Base-by-base conservation (phyloP, 2,329 filamentous ascomycete genomes). In the Ascomycota sp. region DNA sequence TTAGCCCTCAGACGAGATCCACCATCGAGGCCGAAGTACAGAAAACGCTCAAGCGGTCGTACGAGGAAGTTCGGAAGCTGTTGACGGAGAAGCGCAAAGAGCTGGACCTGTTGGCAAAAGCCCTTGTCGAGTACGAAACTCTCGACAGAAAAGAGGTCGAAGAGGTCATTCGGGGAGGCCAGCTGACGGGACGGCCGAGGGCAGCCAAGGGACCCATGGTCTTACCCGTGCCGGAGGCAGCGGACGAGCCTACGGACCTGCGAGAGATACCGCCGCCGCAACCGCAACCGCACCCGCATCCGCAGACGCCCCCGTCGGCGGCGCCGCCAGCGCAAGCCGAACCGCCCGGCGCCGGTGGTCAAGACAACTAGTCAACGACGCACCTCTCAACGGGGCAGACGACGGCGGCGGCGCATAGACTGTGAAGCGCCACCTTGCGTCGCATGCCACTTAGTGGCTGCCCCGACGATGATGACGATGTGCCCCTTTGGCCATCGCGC, bases 71-170 rank as follows among this genome's bases (percentile, higher is more conserved):
- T 25, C 56, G 61, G 27, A 65, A 67, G 28, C 62, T 95, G 4
- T 56, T 98, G 28, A 69, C 65, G 2, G 66, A 70, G 23, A 81
- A 78, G 49, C 71, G 83, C 32, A 75, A 77, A 34, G 86, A 93
- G 51, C 65, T 98, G 7, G 86, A 98, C 43, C 61, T 81, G 8
- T 60, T 98, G 8, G 86, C 89, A 20, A 74, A 85, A 45, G 89
- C 85, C 5, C 64, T 98, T 8, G 72, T 98, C 22, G 75, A 94
- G 52, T 95, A 94, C 51, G 89, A 98, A 60, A 94, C 83, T 0
- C 57, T 98, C 30, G 77, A 78, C 50, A 79, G 76, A 51, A 73
- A 77, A 3, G 89, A 98, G 52, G 91, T 95, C 37, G 73, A 85
- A 51, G 81, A 78, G 58, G 80, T 95, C 5, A 74, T 98, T 38